phyloP scores from a whole-genome alignment of 768 basidiomycete species.

The Mycena metata region DNA sequence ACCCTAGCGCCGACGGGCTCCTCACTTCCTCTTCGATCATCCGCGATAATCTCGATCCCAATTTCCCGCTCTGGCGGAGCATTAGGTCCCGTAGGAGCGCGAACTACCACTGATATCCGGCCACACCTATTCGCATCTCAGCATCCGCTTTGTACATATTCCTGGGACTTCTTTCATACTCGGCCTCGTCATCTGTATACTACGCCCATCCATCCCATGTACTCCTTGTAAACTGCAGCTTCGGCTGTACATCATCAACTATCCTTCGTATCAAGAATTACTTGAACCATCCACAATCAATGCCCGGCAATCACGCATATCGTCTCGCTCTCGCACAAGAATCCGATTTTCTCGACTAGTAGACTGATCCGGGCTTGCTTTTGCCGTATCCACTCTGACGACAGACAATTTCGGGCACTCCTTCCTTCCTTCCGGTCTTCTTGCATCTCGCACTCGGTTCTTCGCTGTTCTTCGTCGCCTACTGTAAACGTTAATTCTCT shows the following conservation, averaged over 20 bases:
- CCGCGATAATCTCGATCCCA: constrained; percentile 33
- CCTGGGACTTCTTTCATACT: constrained; percentile 32
- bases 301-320: constrained; percentile 21
- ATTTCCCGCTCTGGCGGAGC: constrained; percentile 17
- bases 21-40: constrained; percentile 28
- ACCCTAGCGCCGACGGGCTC: constrained; percentile 29
- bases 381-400: constrained; percentile 2
- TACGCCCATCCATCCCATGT: constrained; percentile 21
- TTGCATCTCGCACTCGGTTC: background rate
- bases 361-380: constrained; percentile 20
- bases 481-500: no score
- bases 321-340: constrained; percentile 2
- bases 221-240: constrained; percentile 30
- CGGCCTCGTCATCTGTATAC: constrained; percentile 27
- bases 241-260: constrained; percentile 32
- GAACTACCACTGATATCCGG: constrained; percentile 35
- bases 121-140: constrained; percentile 34
- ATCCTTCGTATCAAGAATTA: constrained; percentile 24
- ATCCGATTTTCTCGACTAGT: constrained; percentile 13
- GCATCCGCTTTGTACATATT: constrained; percentile 32
- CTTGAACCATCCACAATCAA: constrained; percentile 9
- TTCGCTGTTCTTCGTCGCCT: background rate
- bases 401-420: background rate
- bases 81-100: constrained; percentile 20
- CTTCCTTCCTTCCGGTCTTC: background rate